These are phyloP conservation scores for Balakata baccata DNA, from an alignment of 345 rosid genomes.

Conservation along the genomic window DNA sequence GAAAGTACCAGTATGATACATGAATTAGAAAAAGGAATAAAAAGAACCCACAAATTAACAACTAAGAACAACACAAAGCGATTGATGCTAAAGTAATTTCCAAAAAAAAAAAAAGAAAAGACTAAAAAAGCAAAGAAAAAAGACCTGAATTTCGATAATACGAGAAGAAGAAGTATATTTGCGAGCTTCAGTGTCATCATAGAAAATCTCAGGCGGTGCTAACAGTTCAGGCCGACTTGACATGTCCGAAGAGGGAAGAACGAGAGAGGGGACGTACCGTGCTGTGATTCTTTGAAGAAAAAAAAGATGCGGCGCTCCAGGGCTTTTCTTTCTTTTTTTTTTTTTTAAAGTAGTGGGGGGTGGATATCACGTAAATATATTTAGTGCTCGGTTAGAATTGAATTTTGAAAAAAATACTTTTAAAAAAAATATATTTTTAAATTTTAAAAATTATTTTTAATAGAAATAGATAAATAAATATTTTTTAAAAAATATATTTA, in stretches of 20 bases:
- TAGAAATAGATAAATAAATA: no score
- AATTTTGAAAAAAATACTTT: no score
- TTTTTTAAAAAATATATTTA: no score
- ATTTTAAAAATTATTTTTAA: no score
- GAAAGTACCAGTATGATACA: not conserved
- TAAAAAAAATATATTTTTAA: no score
- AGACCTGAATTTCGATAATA: conserved; percentile 84
- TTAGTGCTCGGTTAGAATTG: no score
- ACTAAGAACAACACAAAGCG: not conserved
- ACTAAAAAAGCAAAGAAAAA: not conserved
- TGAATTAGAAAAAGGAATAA: not conserved
- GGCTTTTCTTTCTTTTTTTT: no score
- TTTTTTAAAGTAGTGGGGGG: no score
- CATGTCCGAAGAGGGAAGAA: conserved; percentile 30
- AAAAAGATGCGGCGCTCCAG: no score
- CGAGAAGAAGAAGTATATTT: conserved; percentile 94
- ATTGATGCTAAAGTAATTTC: not conserved
- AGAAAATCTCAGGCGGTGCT: conserved; percentile 96
- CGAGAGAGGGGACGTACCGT: no score
- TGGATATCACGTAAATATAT: no score
- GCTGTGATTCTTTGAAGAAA: no score
- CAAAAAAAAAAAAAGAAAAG: not conserved
- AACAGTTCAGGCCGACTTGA: conserved; percentile 68
- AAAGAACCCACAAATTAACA: not conserved
- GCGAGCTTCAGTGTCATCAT: conserved; percentile 77